Conservation (phyloP, 176 grass and related monocot species). For the Zoysia pacifica region DNA sequence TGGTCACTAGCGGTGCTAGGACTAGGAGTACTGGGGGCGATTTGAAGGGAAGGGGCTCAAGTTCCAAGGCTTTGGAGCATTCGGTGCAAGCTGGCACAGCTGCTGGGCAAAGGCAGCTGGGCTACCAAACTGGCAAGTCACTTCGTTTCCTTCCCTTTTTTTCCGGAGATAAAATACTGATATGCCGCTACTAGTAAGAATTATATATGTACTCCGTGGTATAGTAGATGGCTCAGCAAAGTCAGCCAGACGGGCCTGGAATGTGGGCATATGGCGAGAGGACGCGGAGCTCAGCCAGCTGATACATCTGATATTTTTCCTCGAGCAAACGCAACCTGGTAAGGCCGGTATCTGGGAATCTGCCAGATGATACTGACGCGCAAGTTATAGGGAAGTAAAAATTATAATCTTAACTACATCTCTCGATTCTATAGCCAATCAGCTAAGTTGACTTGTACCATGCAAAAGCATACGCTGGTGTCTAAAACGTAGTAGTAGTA, state of each 20-base stretch:
- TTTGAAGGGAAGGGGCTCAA: conserved; percentile 33
- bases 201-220: too few relatives aligned
- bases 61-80: conserved; percentile 43
- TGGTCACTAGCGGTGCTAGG: not conserved
- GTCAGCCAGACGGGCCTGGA: too few relatives aligned
- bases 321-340: not conserved
- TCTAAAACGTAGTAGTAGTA: not conserved
- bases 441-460: not conserved
- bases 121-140: conserved; percentile 31
- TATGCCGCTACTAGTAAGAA: too few relatives aligned
- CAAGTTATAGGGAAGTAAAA: not conserved
- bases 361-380: not conserved
- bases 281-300: too few relatives aligned
- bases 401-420: not conserved
- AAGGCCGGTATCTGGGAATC: not conserved
- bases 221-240: too few relatives aligned
- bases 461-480: not conserved
- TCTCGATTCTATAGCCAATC: not conserved
- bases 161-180: too few relatives aligned
- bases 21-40: not conserved
- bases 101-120: not conserved
- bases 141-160: not conserved
- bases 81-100: conserved; percentile 25
- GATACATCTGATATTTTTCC: not conserved
- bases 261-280: too few relatives aligned